Evolutionary conservation across 495 filamentous ascomycete species (phyloP).

Genomic region (Talaromyces nanjingensis): DNA sequence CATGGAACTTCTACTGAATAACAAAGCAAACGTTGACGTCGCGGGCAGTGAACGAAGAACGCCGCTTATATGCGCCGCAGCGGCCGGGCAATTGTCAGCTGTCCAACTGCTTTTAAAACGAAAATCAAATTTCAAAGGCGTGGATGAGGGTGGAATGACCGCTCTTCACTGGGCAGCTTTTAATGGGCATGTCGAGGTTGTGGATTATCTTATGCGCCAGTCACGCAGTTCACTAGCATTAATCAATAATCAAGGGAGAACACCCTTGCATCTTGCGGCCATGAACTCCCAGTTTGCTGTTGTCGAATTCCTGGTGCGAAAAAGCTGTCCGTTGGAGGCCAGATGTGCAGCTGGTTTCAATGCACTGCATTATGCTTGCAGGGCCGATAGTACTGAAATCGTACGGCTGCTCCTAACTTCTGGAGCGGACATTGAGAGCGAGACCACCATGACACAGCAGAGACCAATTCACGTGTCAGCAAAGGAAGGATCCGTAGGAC

Average conservation of each 20-base stretch:
- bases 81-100: constrained; percentile 20
- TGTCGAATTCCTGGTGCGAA: constrained; percentile 31
- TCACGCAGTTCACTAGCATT: constrained; percentile 22
- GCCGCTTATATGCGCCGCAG: constrained; percentile 37
- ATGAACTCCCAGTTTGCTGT: constrained; percentile 34
- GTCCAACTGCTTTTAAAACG: constrained; percentile 29
- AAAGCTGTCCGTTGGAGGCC: constrained; percentile 17
- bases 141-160: constrained; percentile 35
- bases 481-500: constrained; percentile 19
- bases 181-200: constrained; percentile 36
- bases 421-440: constrained; percentile 34
- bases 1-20: constrained; percentile 26
- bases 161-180: constrained; percentile 39
- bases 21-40: constrained; percentile 31
- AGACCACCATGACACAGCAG: constrained; percentile 19
- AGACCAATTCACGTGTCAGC: constrained; percentile 37
- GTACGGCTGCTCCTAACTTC: constrained; percentile 30
- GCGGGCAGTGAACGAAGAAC: constrained; percentile 27
- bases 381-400: constrained; percentile 26
- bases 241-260: constrained; percentile 26
- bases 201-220: constrained; percentile 24
- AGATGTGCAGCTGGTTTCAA: constrained; percentile 25
- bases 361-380: constrained; percentile 42
- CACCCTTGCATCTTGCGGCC: constrained; percentile 35
- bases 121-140: constrained; percentile 24